A percentile compares a stretch with the other conserved stretches of the same genome.
Conservation (phyloP, 352 stramenopile species). For the Pythium angustatum region DNA sequence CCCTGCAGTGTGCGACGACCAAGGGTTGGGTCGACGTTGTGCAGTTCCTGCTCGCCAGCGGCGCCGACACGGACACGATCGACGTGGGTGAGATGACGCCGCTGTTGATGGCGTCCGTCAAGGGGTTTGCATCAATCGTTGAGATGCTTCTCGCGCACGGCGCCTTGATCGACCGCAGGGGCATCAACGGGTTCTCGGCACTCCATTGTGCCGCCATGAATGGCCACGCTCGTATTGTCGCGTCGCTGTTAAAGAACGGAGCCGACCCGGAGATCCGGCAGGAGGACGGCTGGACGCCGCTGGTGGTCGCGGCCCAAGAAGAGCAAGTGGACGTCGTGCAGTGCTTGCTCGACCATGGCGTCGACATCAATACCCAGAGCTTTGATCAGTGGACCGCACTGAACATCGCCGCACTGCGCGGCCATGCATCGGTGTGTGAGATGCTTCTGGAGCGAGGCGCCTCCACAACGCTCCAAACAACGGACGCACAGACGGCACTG, state of each 20-base stretch:
- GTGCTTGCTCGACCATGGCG: not conserved
- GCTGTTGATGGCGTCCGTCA: not conserved
- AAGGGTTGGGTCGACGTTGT: not conserved
- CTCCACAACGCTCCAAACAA: not conserved
- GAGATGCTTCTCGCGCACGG: not conserved
- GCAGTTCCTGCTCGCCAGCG: not conserved
- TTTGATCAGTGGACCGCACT: not conserved
- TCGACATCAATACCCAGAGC: not conserved
- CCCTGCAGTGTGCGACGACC: not conserved
- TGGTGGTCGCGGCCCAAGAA: not conserved
- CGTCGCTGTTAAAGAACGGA: not conserved
- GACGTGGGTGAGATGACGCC: not conserved
- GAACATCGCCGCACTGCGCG: not conserved
- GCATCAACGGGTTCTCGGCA: not conserved
- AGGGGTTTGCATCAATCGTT: not conserved
- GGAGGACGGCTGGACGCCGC: not conserved
- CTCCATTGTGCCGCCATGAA: not conserved
- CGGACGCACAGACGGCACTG: not conserved
- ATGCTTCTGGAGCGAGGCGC: not conserved
- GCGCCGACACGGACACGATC: not conserved
- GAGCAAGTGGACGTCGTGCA: not conserved
- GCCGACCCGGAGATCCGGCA: not conserved
- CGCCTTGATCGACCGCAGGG: not conserved
- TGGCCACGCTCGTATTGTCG: not conserved
- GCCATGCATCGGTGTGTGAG: not conserved